Percentiles rank a stretch among this genome's conserved stretches.
These are phyloP conservation scores for Xylariaceae sp. DNA, from an alignment of 2,329 filamentous ascomycete genomes.

Conservation along the genomic window DNA sequence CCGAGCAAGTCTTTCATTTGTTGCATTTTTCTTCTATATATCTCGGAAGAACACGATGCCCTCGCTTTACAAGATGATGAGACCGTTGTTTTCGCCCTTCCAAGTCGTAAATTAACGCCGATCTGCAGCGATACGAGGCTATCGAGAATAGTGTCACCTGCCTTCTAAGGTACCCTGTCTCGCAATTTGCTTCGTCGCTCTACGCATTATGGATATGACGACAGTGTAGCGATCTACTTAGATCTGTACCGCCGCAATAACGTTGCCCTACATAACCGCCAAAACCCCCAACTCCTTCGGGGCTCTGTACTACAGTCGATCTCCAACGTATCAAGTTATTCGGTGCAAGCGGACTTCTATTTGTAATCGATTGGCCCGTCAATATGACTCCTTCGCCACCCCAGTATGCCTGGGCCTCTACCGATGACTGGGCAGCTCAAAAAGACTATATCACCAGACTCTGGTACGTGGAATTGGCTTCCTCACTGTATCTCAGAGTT, in stretches of 20 bases:
- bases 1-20: neutral
- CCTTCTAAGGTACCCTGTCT: neutral
- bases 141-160: neutral
- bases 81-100: neutral
- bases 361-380: constrained; percentile 5
- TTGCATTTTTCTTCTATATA: neutral
- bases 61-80: neutral
- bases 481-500: neutral
- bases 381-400: constrained; percentile 27
- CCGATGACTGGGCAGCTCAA: constrained; percentile 32
- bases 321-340: neutral
- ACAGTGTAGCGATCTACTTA: neutral
- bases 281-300: neutral
- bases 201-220: neutral
- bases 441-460: constrained; percentile 30
- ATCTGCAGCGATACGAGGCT: neutral
- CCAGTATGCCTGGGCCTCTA: constrained; percentile 32
- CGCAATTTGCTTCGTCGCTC: neutral
- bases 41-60: neutral
- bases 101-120: neutral
- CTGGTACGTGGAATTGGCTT: constrained; percentile 14
- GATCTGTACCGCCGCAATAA: constrained; percentile 1
- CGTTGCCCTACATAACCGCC: constrained; percentile 5
- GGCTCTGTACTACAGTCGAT: constrained; percentile 6
- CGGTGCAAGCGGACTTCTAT: neutral